Evolutionary conservation across 2,329 filamentous ascomycete genomes (phyloP), one percentile per base, ranked within the genome.

Genomic region (Alternaria rosae): DNA sequence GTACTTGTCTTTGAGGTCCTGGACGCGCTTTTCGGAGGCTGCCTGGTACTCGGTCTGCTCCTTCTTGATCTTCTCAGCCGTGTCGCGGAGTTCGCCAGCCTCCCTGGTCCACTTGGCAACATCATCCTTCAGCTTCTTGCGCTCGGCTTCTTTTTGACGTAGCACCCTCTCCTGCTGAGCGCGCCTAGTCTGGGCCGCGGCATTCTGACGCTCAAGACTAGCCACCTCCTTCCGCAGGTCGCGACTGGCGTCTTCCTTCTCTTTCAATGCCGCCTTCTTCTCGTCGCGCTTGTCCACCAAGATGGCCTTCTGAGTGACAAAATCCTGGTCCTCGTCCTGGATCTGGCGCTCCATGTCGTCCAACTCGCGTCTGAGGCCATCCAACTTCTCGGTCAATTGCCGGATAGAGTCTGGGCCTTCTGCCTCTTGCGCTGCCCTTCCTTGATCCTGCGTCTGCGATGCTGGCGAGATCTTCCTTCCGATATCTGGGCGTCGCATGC

Each of bases 241-340:
- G 45, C 92, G 89, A 51, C 93, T 97, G 53, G 90, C 91, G 72
- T 96, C 93, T 67, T 98, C 94, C 78, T 96, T 97, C 74, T 97
- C 92, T 76, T 92, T 95, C 56, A 95, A 84, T 20, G 89, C 86
- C 64, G 90, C 89, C 71, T 87, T 90, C 76, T 97, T 89, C 53
- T 90, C 87, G 68, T 96, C 92, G 62, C 92, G 91, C 71, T 97
- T 92, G 61, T 89, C 89, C 57, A 90, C 88, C 30, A 97, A 68
- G 11, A 81, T 78, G 2, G 78, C 77, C 62, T 83, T 84, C 28
- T 78, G 75, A 1, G 75, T 75, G 50, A 79, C 71, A 58, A 84
- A 85, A 50, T 86, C 84, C 43, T 85, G 83, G 61, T 86, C 85
- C 44, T 86, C 85, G 41, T 88, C 91, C 17, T 85, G 83, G 23